A percentile compares a stretch with the other conserved stretches of the same genome.
These are phyloP conservation scores for Xylaria telfairii DNA, from an alignment of 495 filamentous ascomycete species.

Conservation along the genomic window DNA sequence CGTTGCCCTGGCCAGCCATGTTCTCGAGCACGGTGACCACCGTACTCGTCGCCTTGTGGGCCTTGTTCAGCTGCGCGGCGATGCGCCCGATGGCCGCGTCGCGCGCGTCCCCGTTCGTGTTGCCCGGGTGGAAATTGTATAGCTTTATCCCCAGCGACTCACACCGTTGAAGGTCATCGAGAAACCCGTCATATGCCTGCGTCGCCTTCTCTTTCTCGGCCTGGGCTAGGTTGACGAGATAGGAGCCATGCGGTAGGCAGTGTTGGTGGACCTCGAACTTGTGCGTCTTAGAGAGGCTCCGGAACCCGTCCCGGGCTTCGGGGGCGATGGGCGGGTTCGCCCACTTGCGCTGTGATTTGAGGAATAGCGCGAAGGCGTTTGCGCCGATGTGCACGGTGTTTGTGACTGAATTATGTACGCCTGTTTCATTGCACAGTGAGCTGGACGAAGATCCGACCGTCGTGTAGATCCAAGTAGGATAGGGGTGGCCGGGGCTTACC, in stretches of 20 bases:
- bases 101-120: conserved; percentile 67
- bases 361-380: conserved; percentile 91
- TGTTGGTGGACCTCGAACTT: conserved; percentile 73
- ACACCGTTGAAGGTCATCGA: conserved; percentile 88
- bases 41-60: conserved; percentile 72
- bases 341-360: conserved; percentile 97
- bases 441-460: background rate
- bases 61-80: conserved; percentile 77
- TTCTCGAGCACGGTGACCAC: conserved; percentile 90
- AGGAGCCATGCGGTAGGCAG: conserved; percentile 90
- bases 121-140: conserved; percentile 98
- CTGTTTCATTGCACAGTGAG: conserved; percentile 31
- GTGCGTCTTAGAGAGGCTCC: conserved; percentile 67
- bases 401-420: conserved; percentile 85
- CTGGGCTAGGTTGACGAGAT: conserved; percentile 94
- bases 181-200: conserved; percentile 85
- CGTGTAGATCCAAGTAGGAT: background rate
- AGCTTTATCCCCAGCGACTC: conserved; percentile 85
- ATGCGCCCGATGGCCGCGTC: conserved; percentile 77
- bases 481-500: conserved; percentile 54
- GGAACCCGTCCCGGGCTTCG: conserved; percentile 71
- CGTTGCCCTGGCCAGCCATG: conserved; percentile 89
- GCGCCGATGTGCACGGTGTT: conserved; percentile 84
- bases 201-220: conserved; percentile 75
- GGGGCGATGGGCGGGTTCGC: conserved; percentile 76